Evolutionary conservation across 1,284 basidiomycete genomes (phyloP), one percentile per base, ranked within the genome.

Genomic region (Leccinum cinnamomeum): DNA sequence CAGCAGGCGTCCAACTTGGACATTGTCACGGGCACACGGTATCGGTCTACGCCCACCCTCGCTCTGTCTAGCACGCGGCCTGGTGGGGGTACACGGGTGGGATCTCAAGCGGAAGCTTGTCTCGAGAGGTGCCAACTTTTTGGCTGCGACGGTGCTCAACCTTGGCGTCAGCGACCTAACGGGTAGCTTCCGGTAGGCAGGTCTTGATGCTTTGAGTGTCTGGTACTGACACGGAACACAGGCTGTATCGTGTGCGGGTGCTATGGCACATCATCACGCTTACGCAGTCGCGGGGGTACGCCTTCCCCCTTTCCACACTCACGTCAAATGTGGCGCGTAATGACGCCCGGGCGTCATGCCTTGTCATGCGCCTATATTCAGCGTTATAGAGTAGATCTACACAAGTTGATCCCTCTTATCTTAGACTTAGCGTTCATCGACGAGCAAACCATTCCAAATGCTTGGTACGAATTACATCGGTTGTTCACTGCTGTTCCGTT

Each of bases 1-100:
- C 93, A 95, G 75, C 85, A 89, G 72, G 79, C 86, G 33, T 85
- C 91, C 73, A 89, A 94, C 74, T 81, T 94, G 55, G 94, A 95
- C 72, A 92, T 95, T 67, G 93, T 95, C 18, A 95, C 93, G 0
- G 94, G 93, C 1, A 95, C 94, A n/a, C 87, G 94, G n/a, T 95
- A 95, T 70, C 80, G 87, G 55, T 81, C 82, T 20, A 80, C 78
- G 3, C 77, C 88, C 2, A 83, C 78, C 12, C 89, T 87, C 2
- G 72, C 78, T 60, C 68, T 84, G 23, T 66, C 79, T 11, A 83
- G 80, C 23, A 78, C 86, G 7, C 73, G 75, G 57, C 88, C 90
- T 3, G 94, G 93, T 2, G 28, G 93, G 92, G 18, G 92, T 95
- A 3, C 85, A 95, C 71, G 93, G 93, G 11, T 95, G 93, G 93